A percentile compares a stretch with the other conserved stretches of the same genome.
Conservation (phyloP, 495 filamentous ascomycete genomes). For the Cercophora scortea region DNA sequence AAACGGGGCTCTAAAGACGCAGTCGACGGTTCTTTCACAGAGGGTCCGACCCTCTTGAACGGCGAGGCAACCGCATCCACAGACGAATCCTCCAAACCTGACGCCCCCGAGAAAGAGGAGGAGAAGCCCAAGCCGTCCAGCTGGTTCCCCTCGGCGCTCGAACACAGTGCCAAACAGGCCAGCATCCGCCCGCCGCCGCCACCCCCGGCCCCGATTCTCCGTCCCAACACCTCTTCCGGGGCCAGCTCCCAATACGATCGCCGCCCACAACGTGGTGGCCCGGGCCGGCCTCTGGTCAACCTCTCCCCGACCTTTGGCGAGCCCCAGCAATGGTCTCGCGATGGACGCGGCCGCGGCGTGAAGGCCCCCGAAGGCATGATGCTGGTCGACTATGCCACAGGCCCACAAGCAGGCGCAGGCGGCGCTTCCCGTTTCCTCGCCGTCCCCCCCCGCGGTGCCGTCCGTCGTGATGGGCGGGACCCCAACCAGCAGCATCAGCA, state of each 20-base stretch:
- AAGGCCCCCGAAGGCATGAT: conserved; percentile 49
- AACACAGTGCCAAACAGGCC: conserved; percentile 31
- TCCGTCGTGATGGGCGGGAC: background rate
- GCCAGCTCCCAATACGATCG: conserved; percentile 1
- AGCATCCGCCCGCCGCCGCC: conserved; percentile 10
- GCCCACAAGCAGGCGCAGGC: background rate
- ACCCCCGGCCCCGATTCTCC: background rate
- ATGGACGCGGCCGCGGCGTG: conserved; percentile 60
- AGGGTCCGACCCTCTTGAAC: conserved; percentile 45
- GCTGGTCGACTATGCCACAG: conserved; percentile 52
- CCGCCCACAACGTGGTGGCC: background rate
- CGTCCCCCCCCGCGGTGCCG: background rate
- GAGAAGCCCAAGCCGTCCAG: conserved; percentile 14
- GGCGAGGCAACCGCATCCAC: background rate
- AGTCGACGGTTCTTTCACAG: conserved; percentile 32
- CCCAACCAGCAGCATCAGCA: background rate
- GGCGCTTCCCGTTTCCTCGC: too few relatives aligned
- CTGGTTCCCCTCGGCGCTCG: conserved; percentile 40
- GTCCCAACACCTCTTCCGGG: conserved; percentile 11
- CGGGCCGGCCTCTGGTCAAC: conserved; percentile 52
- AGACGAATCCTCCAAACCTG: background rate
- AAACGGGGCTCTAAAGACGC: conserved; percentile 4
- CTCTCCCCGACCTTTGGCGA: conserved; percentile 68
- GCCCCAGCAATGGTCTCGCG: conserved; percentile 57
- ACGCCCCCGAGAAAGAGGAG: background rate